A percentile compares a stretch with the other conserved stretches of the same genome.
These are phyloP conservation scores for Cladosporium sp. DNA, from an alignment of 2,329 filamentous ascomycete species.

Conservation along the genomic window DNA sequence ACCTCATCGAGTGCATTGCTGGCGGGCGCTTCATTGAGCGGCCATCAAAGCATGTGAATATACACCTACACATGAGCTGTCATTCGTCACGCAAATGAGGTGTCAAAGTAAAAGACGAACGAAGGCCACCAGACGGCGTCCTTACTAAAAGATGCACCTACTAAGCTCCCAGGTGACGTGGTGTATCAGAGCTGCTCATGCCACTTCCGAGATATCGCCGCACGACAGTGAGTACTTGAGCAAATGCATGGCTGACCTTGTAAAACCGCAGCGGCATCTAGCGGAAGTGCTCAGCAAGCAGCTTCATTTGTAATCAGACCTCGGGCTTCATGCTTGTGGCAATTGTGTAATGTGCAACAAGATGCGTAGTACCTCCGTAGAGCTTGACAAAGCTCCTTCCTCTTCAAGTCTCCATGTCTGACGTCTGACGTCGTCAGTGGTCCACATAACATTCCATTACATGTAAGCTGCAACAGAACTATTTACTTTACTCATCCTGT, in stretches of 20 bases:
- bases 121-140: no score
- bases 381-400: background rate
- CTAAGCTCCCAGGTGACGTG: background rate
- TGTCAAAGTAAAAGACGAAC: background rate
- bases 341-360: background rate
- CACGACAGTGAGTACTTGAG: background rate
- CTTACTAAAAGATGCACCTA: background rate
- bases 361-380: background rate
- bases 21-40: background rate
- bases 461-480: background rate
- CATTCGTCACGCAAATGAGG: background rate
- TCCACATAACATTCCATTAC: background rate
- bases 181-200: background rate
- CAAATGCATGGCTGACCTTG: background rate
- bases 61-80: background rate
- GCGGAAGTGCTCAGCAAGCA: background rate
- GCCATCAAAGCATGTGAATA: background rate
- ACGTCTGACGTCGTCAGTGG: conserved; percentile 4
- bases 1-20: background rate
- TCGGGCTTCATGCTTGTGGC: background rate
- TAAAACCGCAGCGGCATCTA: background rate
- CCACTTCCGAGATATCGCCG: background rate
- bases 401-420: background rate
- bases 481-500: background rate
- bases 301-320: background rate